Evolutionary conservation across 179 eudicot species (phyloP).

Genomic region (Silene coronaria): DNA sequence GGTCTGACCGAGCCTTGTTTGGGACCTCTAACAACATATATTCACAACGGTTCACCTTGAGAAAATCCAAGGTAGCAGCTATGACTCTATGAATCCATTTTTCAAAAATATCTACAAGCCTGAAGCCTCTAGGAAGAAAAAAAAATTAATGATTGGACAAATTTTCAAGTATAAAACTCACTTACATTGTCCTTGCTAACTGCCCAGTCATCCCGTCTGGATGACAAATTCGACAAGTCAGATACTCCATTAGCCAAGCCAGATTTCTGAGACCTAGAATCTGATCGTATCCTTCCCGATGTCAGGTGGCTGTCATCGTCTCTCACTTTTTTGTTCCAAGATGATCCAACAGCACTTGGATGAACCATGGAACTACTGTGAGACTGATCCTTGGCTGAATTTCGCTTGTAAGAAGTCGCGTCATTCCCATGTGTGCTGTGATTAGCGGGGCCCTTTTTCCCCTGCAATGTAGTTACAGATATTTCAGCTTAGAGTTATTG

Average conservation of each 20-base stretch:
- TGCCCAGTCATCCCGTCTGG: slow-evolving; percentile 35
- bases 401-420: slow-evolving; percentile 36
- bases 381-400: slow-evolving; percentile 29
- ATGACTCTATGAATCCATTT: too few relatives aligned
- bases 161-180: background rate
- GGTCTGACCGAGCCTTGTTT: too few relatives aligned
- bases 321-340: slow-evolving; percentile 30
- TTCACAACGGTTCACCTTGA: too few relatives aligned
- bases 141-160: background rate
- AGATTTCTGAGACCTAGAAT: slow-evolving; percentile 22
- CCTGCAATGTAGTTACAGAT: slow-evolving; percentile 34
- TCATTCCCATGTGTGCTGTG: slow-evolving; percentile 35
- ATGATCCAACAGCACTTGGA: slow-evolving; percentile 34
- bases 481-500: background rate
- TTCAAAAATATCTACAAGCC: background rate
- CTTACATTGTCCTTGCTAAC: slow-evolving; percentile 36
- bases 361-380: slow-evolving; percentile 53
- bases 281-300: slow-evolving; percentile 20
- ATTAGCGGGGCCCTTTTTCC: slow-evolving; percentile 20
- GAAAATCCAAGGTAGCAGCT: too few relatives aligned
- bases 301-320: slow-evolving; percentile 25
- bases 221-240: slow-evolving; percentile 22
- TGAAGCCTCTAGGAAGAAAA: background rate
- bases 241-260: slow-evolving; percentile 17
- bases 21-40: too few relatives aligned